Conservation (phyloP, 2,329 filamentous ascomycete species). For the Arthrobotrys conoides region DNA sequence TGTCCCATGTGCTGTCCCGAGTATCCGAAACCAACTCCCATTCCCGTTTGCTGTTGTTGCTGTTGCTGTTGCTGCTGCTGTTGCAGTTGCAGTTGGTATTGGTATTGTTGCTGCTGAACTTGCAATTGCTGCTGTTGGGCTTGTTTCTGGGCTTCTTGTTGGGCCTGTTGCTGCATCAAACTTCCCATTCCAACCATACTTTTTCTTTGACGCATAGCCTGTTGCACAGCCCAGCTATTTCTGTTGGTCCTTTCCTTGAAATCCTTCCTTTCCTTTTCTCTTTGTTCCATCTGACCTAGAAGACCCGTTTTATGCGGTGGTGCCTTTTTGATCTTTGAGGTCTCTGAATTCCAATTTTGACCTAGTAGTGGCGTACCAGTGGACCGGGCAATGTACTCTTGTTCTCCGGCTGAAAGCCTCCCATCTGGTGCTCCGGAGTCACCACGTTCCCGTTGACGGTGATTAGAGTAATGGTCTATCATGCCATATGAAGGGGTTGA, state of each 20-base stretch:
- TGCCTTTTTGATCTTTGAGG: slow-evolving; percentile 69
- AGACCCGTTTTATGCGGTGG: slow-evolving; percentile 74
- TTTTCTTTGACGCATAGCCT: slow-evolving; percentile 79
- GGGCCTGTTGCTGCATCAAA: slow-evolving; percentile 65
- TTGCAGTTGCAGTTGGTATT: slow-evolving; percentile 52
- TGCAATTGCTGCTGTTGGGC: slow-evolving; percentile 65
- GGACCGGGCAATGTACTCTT: slow-evolving; percentile 86
- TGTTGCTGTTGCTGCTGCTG: slow-evolving; percentile 64
- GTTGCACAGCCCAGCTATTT: slow-evolving; percentile 79
- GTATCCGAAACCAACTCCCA: slow-evolving; percentile 32
- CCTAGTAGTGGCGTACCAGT: slow-evolving; percentile 81
- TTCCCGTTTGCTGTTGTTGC: slow-evolving; percentile 65
- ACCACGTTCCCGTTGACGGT: slow-evolving; percentile 65
- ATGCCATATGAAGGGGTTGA: slow-evolving; percentile 47
- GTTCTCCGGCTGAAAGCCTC: slow-evolving; percentile 85
- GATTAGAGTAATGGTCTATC: slow-evolving; percentile 66
- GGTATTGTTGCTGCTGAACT: slow-evolving; percentile 58
- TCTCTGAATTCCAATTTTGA: slow-evolving; percentile 39
- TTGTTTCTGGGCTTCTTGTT: slow-evolving; percentile 35
- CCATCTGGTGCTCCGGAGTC: slow-evolving; percentile 62
- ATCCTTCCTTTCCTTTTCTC: slow-evolving; percentile 82
- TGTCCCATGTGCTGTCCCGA: slow-evolving; percentile 63
- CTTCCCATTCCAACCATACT: slow-evolving; percentile 63
- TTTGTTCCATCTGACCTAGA: slow-evolving; percentile 82
- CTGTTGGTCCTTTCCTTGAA: slow-evolving; percentile 69